Percentiles rank a stretch among this genome's conserved stretches.
Evolutionary conservation across 768 basidiomycete species (phyloP).

Genomic region (Leccinum pellstonianum): DNA sequence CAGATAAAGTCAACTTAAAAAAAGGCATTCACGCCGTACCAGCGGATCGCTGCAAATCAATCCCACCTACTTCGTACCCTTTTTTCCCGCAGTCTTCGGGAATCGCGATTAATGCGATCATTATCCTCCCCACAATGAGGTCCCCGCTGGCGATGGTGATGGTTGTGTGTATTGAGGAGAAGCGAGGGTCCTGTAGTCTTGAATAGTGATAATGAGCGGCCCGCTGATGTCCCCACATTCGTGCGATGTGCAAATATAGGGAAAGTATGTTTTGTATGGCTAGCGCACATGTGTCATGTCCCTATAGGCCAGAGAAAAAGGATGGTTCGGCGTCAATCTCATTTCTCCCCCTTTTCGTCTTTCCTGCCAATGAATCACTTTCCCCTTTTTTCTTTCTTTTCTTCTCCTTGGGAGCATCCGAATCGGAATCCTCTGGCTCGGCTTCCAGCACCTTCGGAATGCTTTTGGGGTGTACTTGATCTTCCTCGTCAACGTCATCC

Average conservation of each 20-base stretch:
- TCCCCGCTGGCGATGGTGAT: neutral
- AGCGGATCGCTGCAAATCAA: neutral
- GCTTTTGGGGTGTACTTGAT: slow-evolving; percentile 11
- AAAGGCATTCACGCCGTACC: neutral
- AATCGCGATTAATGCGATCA: neutral
- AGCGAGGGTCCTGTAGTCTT: neutral
- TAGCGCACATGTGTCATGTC: neutral
- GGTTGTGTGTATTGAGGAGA: neutral
- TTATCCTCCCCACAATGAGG: neutral
- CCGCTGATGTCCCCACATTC: neutral
- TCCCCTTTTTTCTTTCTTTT: slow-evolving; percentile 60
- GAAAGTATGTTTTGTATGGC: neutral
- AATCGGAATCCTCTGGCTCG: slow-evolving; percentile 23
- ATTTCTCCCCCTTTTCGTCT: slow-evolving; percentile 60
- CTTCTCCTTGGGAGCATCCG: slow-evolving; percentile 35
- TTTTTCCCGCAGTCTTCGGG: neutral
- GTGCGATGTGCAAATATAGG: neutral
- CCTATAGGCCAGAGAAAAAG: slow-evolving; percentile 67
- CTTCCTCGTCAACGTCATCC: slow-evolving; percentile 9
- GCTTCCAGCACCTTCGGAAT: slow-evolving; percentile 5
- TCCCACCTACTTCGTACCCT: neutral
- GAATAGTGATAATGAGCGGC: neutral
- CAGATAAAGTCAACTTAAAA: neutral
- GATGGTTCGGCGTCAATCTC: slow-evolving; percentile 53
- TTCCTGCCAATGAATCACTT: slow-evolving; percentile 46